Evolutionary conservation across 768 basidiomycete genomes (phyloP), one percentile per base, ranked within the genome.

Genomic region (Clitopilus passeckerianus): DNA sequence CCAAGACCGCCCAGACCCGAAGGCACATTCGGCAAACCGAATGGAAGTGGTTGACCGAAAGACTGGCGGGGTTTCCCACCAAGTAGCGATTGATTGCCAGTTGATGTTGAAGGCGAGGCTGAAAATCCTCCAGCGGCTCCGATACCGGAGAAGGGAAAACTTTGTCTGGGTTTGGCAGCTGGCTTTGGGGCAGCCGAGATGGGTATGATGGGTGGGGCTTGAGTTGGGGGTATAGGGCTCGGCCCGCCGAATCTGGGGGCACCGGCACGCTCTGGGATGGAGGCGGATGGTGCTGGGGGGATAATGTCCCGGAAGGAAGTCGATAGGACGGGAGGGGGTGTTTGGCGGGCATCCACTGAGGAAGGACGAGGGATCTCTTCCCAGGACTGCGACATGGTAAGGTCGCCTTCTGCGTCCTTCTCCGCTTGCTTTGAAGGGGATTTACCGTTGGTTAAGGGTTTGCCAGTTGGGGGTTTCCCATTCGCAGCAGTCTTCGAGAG

Each of bases 351-450:
- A 41, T 58, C 54, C 34, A 58, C 59, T 54, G 56, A 35, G 9
- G 59, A 54, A 30, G 59, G 61, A 41, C 62, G 65, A 8, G 61
- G 75, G 30, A 85, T 67, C 35, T 86, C 80, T 68, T 90, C 86
- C 89, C 88, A 89, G 34, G 86, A 86, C 66, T 83, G 83, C 24
- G 79, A 81, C 63, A 84, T 62, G 22, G 67, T 68, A 0, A 67
- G 53, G 53, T 76, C 72, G 9, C 56, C 41, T 23, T 59, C 58
- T 6, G 46, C 46, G 9, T 33, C 46, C 34, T 34, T 30, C 23
- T 50, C 16, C 35, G 57, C 58, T 24, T 60, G 58, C 54, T 56
- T 57, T 10, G 60, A 43, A 6, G 57, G 53, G 22, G 64, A n/a
- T 9, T 59, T 46, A 12, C 62, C 60, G n/a, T 60, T 63, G 15